Base-by-base conservation (phyloP, 257 asterid genomes). In the Capsicum pubescens region DNA sequence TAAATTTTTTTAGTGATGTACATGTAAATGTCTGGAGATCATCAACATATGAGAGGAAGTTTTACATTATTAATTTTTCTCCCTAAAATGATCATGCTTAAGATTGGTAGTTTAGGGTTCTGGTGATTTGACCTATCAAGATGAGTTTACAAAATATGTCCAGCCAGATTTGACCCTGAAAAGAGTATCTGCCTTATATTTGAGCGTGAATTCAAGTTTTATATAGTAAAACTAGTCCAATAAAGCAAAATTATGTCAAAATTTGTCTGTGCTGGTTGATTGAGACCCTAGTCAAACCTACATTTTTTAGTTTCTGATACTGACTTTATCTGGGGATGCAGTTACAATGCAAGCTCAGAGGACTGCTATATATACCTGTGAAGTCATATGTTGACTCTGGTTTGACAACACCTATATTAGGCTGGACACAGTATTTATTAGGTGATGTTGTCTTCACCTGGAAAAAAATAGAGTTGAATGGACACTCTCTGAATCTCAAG, bases 391-490 rank as follows among this genome's bases (percentile, higher is more conserved):
- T 86, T 74, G 98, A 88, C 36, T 90, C 92, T 82, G 98, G 97
- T 91, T 90, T 95, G 90, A 95, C 89, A 83, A 95, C 90, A 66
- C 99, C 99, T 61, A 89, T 89, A 88, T 95, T 95, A 69, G 99
- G 99, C 74, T 93, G 90, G 80, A 95, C 99, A 42, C 97, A 91
- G 86, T 94, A 95, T 88, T 91, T 95, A 92, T 91, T 95, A 21
- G 99, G 99, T 15, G 98, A 94, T 79, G 99, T 95, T 68, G 99
- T 95, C 88, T 94, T 95, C 69, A 95, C 97, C 99, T 95, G 92
- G 85, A 90, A 69, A 71, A 56, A 48, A 32, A 59, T 12, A 78
- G 21, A 52, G 35, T 78, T 35, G 67, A 48, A 56, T 55, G 32
- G 52, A 16, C 42, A 4, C 19, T 39, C 50, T 36, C 80, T 68